These are phyloP conservation scores for Hemerocallis citrina DNA, from an alignment of 106 monocot genomes.

Conservation along the genomic window DNA sequence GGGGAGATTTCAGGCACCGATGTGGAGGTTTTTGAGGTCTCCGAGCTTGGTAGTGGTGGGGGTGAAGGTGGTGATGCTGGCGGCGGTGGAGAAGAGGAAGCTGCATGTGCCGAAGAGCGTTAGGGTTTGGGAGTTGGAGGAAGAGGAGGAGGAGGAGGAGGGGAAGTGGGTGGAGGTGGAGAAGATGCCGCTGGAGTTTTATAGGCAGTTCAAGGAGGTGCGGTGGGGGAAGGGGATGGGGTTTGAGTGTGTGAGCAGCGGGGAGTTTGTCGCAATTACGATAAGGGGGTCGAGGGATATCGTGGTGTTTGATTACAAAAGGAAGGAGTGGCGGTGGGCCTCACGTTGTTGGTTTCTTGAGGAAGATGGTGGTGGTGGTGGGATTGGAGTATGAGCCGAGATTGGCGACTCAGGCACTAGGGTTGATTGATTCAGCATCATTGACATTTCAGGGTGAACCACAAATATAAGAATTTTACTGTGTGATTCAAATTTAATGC, in stretches of 20 bases:
- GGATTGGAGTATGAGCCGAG: constrained; percentile 69
- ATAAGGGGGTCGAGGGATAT: constrained; percentile 17
- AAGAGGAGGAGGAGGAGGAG: constrained; percentile 22
- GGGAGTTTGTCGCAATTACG: constrained; percentile 39
- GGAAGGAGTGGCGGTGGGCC: constrained; percentile 71
- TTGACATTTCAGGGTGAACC: constrained; percentile 21
- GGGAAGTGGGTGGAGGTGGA: constrained; percentile 63
- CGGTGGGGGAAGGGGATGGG: constrained; percentile 63
- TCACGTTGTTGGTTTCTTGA: constrained; percentile 55
- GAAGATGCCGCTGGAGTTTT: constrained; percentile 55
- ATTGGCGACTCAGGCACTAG: constrained; percentile 71
- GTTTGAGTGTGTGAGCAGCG: constrained; percentile 64
- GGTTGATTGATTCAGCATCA: constrained; percentile 40
- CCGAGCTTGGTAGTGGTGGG: constrained; percentile 34
- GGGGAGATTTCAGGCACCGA: constrained; percentile 77
- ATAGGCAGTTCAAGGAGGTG: constrained; percentile 40
- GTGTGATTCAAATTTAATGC: too few species aligned
- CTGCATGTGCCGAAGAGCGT: constrained; percentile 57
- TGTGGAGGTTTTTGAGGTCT: constrained; percentile 75
- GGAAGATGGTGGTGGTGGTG: constrained; percentile 4
- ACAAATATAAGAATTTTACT: too few species aligned
- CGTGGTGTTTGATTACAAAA: constrained; percentile 40
- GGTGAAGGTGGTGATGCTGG: constrained; percentile 31
- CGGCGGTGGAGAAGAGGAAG: constrained; percentile 72
- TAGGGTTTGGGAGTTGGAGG: constrained; percentile 48